Base-by-base conservation (phyloP, 2,329 filamentous ascomycete genomes). In the Plectosphaerella sp. region DNA sequence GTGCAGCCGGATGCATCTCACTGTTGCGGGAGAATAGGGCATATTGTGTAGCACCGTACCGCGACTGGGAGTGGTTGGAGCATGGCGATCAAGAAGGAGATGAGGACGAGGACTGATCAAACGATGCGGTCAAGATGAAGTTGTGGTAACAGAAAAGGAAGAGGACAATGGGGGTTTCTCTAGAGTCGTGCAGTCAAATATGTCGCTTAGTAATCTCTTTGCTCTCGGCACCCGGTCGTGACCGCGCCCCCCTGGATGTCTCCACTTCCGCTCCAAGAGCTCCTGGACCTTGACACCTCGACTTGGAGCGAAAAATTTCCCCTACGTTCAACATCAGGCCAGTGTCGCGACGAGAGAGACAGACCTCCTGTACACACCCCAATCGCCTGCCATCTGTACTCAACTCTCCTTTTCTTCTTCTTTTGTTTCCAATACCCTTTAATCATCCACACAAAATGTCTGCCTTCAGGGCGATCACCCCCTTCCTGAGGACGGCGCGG, bases 401-500 rank as follows among this genome's bases (percentile, higher is more conserved):
- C 22, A 22, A 22, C 22, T 36, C 52, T 58, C 52, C 36, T 51
- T 54, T 43, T 45, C 14, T 55, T 62, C 52, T 60, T 54, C 56
- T 62, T 56, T 59, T 61, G 51, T 49, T 59, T 61, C 57, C 53
- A 59, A 57, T 53, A 52, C 39, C 48, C 67, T 58, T 50, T 60
- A 53, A 54, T 60, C 60, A 59, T 59, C 54, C 53, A 35, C 55
- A 53, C 77, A 88, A 72, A 67, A 96, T 95, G 89, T 86, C 91
- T 73, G 82, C 82, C 67, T 82, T 91, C 70, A 86, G 91, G 78
- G 84, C 87, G 57, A 68, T 91, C 64, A 83, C 84, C 73, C 87
- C 90, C 64, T 86, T 96, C 66, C 72, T 94, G 75, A 88, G 89
- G 78, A 88, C 91, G 61, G 87, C 89, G 72, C 87, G 90, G 67